Conservation (phyloP, 2,329 filamentous ascomycete species). For the Plectosphaerella plurivora region DNA sequence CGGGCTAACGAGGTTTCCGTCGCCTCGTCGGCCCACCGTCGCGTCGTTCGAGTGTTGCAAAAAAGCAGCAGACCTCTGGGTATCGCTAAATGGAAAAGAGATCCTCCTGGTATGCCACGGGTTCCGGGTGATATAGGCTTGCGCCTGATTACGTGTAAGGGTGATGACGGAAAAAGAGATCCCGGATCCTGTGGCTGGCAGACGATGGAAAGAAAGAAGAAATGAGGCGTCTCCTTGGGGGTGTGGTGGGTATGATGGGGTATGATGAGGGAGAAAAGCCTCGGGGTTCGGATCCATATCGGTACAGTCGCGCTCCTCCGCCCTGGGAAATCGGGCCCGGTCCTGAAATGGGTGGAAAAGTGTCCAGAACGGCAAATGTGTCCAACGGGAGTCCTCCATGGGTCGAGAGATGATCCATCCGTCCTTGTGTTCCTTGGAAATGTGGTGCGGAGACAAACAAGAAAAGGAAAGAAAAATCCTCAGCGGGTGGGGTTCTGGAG, state of each 20-base stretch:
- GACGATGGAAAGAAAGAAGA: constrained; percentile 7
- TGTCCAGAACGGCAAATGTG: background rate
- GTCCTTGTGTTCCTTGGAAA: background rate
- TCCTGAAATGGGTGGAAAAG: background rate
- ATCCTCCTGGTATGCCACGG: constrained; percentile 10
- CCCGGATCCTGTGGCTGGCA: constrained; percentile 6
- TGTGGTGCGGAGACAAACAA: constrained; percentile 1
- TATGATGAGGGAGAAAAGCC: constrained; percentile 2
- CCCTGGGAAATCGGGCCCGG: background rate
- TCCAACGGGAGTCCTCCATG: background rate
- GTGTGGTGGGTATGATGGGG: background rate
- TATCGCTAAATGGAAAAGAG: constrained; percentile 12
- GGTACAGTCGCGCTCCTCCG: constrained; percentile 10
- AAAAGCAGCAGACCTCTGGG: constrained; percentile 1
- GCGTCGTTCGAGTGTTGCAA: background rate
- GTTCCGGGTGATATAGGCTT: constrained; percentile 8
- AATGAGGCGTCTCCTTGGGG: constrained; percentile 1
- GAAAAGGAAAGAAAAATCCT: background rate
- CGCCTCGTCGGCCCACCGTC: constrained; percentile 3
- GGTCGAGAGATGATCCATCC: background rate
- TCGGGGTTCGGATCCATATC: constrained; percentile 11
- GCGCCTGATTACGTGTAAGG: constrained; percentile 12
- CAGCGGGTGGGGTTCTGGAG: constrained; percentile 58
- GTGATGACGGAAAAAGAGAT: constrained; percentile 9
- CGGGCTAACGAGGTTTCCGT: constrained; percentile 1